phyloP scores from a whole-genome alignment of 441 rosid genomes.

The Codiaeum variegatum region DNA sequence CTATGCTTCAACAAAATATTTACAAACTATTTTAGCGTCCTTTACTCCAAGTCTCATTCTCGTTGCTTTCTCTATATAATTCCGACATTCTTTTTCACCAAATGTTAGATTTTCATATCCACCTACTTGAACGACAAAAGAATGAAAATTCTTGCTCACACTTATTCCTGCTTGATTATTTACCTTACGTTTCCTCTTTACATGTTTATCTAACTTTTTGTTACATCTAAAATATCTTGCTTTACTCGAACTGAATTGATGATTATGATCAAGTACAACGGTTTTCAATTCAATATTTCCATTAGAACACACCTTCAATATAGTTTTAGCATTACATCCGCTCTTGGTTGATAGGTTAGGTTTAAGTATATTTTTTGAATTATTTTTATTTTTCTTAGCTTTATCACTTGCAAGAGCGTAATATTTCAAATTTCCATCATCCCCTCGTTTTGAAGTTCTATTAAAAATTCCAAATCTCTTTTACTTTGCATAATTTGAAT shows the following conservation, averaged over 20 bases:
- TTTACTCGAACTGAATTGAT: not conserved
- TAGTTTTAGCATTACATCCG: not conserved
- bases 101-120: not conserved
- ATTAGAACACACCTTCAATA: too few species aligned
- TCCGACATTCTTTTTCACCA: not conserved
- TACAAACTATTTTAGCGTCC: too few species aligned
- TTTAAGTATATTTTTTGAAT: not conserved
- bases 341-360: not conserved
- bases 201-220: not conserved
- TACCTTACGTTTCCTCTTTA: not conserved
- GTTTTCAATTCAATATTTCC: not conserved
- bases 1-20: too few species aligned
- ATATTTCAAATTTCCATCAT: not conserved
- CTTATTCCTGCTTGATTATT: not conserved
- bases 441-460: not conserved
- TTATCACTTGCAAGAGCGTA: not conserved
- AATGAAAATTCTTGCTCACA: not conserved
- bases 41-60: not conserved
- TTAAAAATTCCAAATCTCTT: not conserved
- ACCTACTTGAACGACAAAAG: not conserved
- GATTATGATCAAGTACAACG: not conserved
- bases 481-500: not conserved
- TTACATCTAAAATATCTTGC: not conserved
- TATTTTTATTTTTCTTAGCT: not conserved
- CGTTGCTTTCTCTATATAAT: not conserved